phyloP scores from a whole-genome alignment of 2,329 filamentous ascomycete species.

The Aspergillus brasiliensis region DNA sequence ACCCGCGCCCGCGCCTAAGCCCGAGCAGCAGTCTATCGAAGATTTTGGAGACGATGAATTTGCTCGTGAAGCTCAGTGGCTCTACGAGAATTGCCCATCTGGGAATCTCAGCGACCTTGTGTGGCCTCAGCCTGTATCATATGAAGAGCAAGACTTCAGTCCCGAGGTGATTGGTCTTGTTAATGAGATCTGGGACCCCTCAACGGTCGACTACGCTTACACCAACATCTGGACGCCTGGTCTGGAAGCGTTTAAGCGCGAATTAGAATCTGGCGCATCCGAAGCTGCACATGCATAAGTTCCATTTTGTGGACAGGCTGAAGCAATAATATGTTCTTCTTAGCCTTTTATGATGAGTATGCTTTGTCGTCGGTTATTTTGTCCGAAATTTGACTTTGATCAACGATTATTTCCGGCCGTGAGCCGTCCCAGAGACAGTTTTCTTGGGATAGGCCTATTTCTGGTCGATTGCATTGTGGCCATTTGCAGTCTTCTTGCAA shows the following conservation, averaged over 20 bases:
- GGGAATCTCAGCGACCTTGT: constrained; percentile 26
- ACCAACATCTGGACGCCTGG: constrained; percentile 15
- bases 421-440: too few species aligned
- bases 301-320: not conserved
- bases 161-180: constrained; percentile 15
- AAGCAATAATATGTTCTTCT: not conserved
- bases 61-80: constrained; percentile 29
- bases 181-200: constrained; percentile 19
- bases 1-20: not conserved
- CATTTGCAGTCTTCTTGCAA: not conserved
- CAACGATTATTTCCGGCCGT: not conserved
- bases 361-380: not conserved
- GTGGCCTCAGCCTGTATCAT: constrained; percentile 23
- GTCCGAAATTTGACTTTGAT: not conserved
- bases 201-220: constrained; percentile 19
- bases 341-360: not conserved
- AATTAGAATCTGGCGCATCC: not conserved
- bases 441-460: too few species aligned
- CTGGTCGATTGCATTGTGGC: not conserved
- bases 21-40: constrained; percentile 5
- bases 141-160: constrained; percentile 21
- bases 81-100: constrained; percentile 28
- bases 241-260: constrained; percentile 20
- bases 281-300: not conserved
- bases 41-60: constrained; percentile 28